phyloP scores from a whole-genome alignment of 345 rosid genomes.

The Murraya koenigii region DNA sequence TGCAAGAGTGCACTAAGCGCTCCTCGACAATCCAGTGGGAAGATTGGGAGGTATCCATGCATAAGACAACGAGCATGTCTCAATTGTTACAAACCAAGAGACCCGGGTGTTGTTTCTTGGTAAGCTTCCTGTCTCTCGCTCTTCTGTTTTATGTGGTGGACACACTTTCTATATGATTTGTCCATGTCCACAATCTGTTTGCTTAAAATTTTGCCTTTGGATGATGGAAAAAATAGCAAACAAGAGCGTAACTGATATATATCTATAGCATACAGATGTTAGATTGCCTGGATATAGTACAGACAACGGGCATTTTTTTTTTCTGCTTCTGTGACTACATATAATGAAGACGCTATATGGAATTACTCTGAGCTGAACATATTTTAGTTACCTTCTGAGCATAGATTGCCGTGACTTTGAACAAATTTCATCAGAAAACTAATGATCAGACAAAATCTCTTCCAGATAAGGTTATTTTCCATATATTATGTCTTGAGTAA shows the following conservation, averaged over 20 bases:
- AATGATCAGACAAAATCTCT: neutral
- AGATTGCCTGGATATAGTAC: neutral
- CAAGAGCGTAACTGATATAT: neutral
- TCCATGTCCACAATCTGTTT: neutral
- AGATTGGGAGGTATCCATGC: constrained; percentile 28
- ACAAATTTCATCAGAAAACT: neutral
- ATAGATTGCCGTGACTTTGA: neutral
- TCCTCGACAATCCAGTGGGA: constrained; percentile 14
- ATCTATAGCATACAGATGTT: neutral
- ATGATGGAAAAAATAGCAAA: neutral
- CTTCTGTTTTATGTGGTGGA: neutral
- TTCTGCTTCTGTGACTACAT: neutral
- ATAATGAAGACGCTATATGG: neutral
- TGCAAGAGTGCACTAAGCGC: constrained; percentile 20
- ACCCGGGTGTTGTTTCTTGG: constrained; percentile 32
- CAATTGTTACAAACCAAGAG: constrained; percentile 16
- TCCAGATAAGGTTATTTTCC: neutral
- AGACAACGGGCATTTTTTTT: neutral
- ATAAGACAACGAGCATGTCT: constrained; percentile 28
- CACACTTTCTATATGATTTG: neutral
- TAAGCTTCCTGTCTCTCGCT: constrained; percentile 25
- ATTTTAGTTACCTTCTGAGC: neutral
- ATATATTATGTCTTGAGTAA: neutral
- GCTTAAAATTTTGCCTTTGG: neutral
- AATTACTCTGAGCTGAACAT: neutral